Evolutionary conservation across 2,329 filamentous ascomycete species (phyloP).

Genomic region (Apiospora saccharicola): DNA sequence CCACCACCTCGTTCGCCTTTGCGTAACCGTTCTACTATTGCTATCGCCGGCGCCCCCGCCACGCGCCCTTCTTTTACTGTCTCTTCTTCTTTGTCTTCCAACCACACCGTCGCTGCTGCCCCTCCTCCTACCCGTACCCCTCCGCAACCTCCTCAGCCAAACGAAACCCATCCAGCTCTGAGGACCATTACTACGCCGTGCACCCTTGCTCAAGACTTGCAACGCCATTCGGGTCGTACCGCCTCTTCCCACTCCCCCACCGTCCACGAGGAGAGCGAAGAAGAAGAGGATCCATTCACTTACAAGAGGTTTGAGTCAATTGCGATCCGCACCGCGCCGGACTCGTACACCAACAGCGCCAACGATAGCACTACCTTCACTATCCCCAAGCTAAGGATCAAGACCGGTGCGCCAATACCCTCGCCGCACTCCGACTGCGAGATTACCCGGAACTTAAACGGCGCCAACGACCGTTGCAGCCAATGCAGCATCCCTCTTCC

Average conservation of each 20-base stretch:
- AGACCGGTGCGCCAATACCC: conserved; percentile 38
- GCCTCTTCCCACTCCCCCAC: conserved; percentile 44
- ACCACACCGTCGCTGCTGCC: conserved; percentile 31
- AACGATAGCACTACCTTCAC: conserved; percentile 27
- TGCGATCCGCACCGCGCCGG: conserved; percentile 30
- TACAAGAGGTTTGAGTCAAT: conserved; percentile 38
- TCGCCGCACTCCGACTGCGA: conserved; percentile 43
- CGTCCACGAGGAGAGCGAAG: conserved; percentile 50
- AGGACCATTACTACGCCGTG: conserved; percentile 45
- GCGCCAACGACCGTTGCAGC: conserved; percentile 32
- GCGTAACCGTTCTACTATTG: conserved; percentile 31
- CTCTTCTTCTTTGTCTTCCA: conserved; percentile 30
- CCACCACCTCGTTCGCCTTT: conserved; percentile 51
- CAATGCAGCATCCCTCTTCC: conserved; percentile 37
- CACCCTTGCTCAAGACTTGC: conserved; percentile 50
- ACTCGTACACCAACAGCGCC: conserved; percentile 25
- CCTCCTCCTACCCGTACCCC: conserved; percentile 30
- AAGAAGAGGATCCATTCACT: conserved; percentile 45
- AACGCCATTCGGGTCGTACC: conserved; percentile 63
- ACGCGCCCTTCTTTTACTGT: background rate
- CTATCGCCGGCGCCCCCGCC: background rate
- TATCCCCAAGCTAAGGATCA: conserved; percentile 37
- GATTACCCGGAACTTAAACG: conserved; percentile 27
- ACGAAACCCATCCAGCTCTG: conserved; percentile 62
- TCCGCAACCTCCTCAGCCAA: conserved; percentile 49